These are phyloP conservation scores for Gaeumannomyces sp. DNA, from an alignment of 2,329 filamentous ascomycete species.

Conservation along the genomic window DNA sequence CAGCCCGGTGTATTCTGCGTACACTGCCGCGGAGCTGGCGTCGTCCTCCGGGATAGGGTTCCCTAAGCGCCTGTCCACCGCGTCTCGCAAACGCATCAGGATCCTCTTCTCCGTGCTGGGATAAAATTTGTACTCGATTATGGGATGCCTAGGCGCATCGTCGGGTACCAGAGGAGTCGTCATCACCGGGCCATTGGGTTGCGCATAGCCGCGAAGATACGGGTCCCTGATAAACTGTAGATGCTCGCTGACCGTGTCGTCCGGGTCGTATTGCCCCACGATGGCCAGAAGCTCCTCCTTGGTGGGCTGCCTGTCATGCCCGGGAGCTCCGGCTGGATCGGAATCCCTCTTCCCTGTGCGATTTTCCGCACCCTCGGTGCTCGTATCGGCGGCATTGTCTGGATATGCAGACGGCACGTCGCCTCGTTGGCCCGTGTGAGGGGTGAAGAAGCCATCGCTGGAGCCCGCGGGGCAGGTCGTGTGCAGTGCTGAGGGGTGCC, in stretches of 20 bases:
- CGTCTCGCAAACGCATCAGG: slow-evolving; percentile 31
- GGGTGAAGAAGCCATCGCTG: not conserved
- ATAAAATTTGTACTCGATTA: slow-evolving; percentile 31
- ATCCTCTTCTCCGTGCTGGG: slow-evolving; percentile 27
- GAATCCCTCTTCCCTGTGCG: no score
- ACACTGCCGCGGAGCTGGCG: slow-evolving; percentile 36
- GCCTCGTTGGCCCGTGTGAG: not conserved
- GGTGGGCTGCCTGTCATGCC: not conserved
- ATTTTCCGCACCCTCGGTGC: not conserved
- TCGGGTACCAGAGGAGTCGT: not conserved
- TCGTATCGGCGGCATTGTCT: not conserved
- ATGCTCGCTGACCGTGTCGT: slow-evolving; percentile 45
- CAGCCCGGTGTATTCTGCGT: slow-evolving; percentile 41
- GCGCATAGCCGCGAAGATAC: slow-evolving; percentile 47
- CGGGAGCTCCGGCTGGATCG: not conserved
- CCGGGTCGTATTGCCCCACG: slow-evolving; percentile 43
- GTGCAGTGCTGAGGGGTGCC: not conserved
- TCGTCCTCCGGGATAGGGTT: slow-evolving; percentile 29
- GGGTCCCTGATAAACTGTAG: slow-evolving; percentile 46
- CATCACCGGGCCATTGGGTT: slow-evolving; percentile 36
- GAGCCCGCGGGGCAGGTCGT: not conserved
- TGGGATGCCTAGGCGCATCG: slow-evolving; percentile 23
- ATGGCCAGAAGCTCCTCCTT: slow-evolving; percentile 45
- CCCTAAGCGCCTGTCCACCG: slow-evolving; percentile 35
- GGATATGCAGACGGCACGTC: not conserved